Evolutionary conservation across 306 rosid species (phyloP), one percentile per base, ranked within the genome.

Genomic region (Pyrus bretschneideri): DNA sequence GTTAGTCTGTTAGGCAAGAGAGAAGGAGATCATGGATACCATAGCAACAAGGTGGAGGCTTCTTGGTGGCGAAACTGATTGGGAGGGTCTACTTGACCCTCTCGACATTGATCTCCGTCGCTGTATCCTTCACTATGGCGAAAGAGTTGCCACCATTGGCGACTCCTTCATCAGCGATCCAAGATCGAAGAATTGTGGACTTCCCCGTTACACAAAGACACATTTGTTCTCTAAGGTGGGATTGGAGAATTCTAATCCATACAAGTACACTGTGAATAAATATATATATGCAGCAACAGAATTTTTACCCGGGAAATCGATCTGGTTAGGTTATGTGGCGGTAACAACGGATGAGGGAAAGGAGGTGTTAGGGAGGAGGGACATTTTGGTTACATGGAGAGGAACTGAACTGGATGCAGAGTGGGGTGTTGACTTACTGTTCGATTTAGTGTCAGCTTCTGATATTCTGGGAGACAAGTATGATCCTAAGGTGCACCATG

Each of bases 331-430:
- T 44, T 89, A 73, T 11, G 90, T 92, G 52, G 96, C 88, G 0
- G 89, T 87, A 81, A 78, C 86, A 2, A 90, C 91, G 0, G 92
- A 88, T 38, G 96, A 88, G 75, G 91, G 97, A 25, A 83, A 68
- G 63, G 71, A 23, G 6, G 87, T 38, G 71, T 40, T 89, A 27
- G 98, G 98, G n/a, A 87, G 97, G 82, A 85, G 96, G 55, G 98
- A 93, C 57, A 84, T 93, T 40, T 85, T 91, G 64, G 76, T 91
- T 68, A 85, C 86, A 3, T 93, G 93, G 97, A 87, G 98, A 70
- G 98, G 98, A 23, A 91, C 95, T 0, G 72, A 87, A 1, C 72
- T 74, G 60, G 73, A 67, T 1, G 61, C 81, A 63, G 98, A 89
- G 33, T 81, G 89, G 89, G 33, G 65, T 11, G 40, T 81, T 15